Base-by-base conservation (phyloP, 768 basidiomycete species). In the Leucocoprinus leucothites region DNA sequence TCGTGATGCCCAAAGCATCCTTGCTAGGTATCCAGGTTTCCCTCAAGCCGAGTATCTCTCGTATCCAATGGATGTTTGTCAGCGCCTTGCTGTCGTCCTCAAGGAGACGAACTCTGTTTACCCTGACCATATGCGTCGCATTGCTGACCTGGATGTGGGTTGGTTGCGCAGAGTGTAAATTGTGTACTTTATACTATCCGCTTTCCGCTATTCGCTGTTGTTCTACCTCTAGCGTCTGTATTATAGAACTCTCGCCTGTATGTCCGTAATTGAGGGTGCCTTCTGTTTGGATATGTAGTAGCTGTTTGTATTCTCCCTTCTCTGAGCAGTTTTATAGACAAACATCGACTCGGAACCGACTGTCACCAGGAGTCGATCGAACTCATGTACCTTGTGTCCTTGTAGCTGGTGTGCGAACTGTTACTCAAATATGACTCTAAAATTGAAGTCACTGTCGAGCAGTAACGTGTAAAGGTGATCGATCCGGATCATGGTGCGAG, bases 21-120 rank as follows among this genome's bases (percentile, higher is more conserved):
- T 89, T 55, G 74, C 84, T 63, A 85, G 78, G 60, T 89, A 91
- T 66, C 89, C 90, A 31, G 85, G 87, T 18, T 92, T 93, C 65
- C 86, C 87, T 8, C 91, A 93, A 65, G 87, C 91, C n/a, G 94
- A 98, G 67, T 83, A 87, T 58, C 73, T 97, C 8, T 84, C 81
- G 31, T 97, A 98, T 64, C 91, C 95, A 0, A 80, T 85, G 71
- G 75, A 84, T 21, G 79, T 91, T 11, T 93, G 94, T 66, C 80
- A 80, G 9, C 81, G 85, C 44, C 67, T 98, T 18, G 84, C 85
- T 0, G 79, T 71, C 5, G 62, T 89, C 55, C 74, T 98, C 63
- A 81, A 76, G 65, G 89, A 93, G 67, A 94, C 91, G 62, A 92
- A 87, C 60, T 67, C 65, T 3, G 79, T 85, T 1, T 94, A 94